Base-by-base conservation (phyloP, 495 filamentous ascomycete species). In the Wilcoxina mikolae region DNA sequence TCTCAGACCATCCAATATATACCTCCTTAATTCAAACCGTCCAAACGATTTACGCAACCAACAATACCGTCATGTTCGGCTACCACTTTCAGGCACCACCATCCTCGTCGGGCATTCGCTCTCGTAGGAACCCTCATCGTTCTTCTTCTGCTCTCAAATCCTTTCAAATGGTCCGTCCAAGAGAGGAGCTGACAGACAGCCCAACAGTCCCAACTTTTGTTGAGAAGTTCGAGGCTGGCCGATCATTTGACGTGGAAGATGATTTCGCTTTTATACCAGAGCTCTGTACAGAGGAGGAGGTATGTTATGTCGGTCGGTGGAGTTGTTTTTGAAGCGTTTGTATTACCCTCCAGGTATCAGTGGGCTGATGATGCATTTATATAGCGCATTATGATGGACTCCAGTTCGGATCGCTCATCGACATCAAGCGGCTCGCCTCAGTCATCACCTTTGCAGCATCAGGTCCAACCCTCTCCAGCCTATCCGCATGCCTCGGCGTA, bases 211-310 rank as follows among this genome's bases (percentile, higher is more conserved):
- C 75, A 44, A 79, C 81, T 56, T 94, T 87, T 71, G 83, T 89
- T 55, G 76, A 79, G 38, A 78, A 84, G 65, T 94, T 93, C 67
- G 89, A 96, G 68, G 85, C 88, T 59, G 86, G 83, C 42, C 81
- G 87, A 52, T 95, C 89, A 22, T 99, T 99, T 66, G 91, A 99
- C 60, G 74, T 99, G 60, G 90, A 95, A 61, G 91, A 98, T 66
- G 91, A 98, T 68, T 73, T 95, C 71, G 83, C 94, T 68, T 98
- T 98, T 70, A 95, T 91, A 67, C 91, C 91, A 2, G 80, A 82
- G 60, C 77, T 98, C 59, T 74, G 95, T 73, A 95, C 89, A 23
- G 89, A 96, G 68, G 88, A 81, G 70, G 91, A 98, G 79, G 90
- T 95, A 80, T 77, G 88, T 84, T 60, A 31, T n/a, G 11, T 33